phyloP scores from a whole-genome alignment of 202 grass and related monocot species.

The Bolboschoenoplectus hybrid region DNA sequence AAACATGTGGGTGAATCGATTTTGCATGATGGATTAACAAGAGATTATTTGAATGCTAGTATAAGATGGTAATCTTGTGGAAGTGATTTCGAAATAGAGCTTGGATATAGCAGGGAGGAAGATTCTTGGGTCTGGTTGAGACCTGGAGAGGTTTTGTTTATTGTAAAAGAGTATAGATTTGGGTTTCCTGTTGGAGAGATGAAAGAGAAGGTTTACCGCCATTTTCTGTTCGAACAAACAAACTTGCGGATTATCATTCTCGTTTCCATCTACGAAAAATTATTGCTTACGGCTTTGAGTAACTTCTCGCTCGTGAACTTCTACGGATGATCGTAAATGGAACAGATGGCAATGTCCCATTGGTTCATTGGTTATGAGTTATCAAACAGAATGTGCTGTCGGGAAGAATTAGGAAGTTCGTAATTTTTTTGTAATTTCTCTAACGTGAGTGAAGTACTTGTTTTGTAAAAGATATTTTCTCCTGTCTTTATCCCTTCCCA shows the following conservation, averaged over 20 bases:
- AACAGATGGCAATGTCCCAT: neutral
- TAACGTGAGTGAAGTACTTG: neutral
- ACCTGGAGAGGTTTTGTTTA: neutral
- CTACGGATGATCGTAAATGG: neutral
- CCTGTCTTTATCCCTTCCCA: too few relatives aligned
- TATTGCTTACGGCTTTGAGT: neutral
- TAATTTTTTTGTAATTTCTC: neutral
- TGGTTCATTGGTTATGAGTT: neutral
- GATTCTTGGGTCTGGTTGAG: too few relatives aligned
- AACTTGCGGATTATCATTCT: neutral
- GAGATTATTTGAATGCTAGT: neutral
- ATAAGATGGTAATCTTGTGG: too few relatives aligned
- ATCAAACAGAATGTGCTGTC: neutral
- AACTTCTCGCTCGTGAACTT: neutral
- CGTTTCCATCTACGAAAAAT: neutral
- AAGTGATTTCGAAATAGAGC: too few relatives aligned
- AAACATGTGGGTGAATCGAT: neutral
- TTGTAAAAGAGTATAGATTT: constrained; percentile 23
- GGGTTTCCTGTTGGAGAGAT: neutral
- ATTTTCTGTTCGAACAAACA: constrained; percentile 3
- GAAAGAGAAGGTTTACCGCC: constrained; percentile 17
- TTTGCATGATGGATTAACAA: neutral
- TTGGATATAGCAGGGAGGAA: too few relatives aligned
- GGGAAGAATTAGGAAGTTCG: neutral
- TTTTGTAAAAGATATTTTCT: neutral